Percentiles rank a stretch among this genome's conserved stretches.
phyloP scores from a whole-genome alignment of 2,329 filamentous ascomycete genomes.

The Exophiala sideris region DNA sequence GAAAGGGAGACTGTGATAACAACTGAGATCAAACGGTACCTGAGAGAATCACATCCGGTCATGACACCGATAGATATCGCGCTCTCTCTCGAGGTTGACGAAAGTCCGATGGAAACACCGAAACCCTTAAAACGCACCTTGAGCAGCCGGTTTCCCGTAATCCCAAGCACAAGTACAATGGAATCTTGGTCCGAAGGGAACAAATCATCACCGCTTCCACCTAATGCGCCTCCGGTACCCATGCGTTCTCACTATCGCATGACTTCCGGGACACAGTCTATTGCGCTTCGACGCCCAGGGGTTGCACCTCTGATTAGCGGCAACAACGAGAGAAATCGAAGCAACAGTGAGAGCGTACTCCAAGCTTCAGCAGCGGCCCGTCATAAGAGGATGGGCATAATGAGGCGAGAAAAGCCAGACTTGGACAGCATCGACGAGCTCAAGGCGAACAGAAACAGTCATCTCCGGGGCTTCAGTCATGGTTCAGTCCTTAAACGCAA shows the following conservation, averaged over 20 bases:
- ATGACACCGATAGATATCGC: slow-evolving; percentile 41
- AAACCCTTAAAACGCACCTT: slow-evolving; percentile 60
- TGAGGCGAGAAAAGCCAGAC: slow-evolving; percentile 56
- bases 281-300: slow-evolving; percentile 63
- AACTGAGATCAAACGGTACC: slow-evolving; percentile 57
- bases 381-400: slow-evolving; percentile 59
- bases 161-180: slow-evolving; percentile 62
- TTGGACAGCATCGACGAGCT: slow-evolving; percentile 53
- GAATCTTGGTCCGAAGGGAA: slow-evolving; percentile 18
- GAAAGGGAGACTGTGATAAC: slow-evolving; percentile 60
- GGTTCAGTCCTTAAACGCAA: slow-evolving; percentile 49
- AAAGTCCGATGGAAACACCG: slow-evolving; percentile 73
- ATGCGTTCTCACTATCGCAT: slow-evolving; percentile 74
- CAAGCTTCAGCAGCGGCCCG: slow-evolving; percentile 46
- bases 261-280: slow-evolving; percentile 36
- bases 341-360: slow-evolving; percentile 60
- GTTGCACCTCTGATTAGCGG: slow-evolving; percentile 61
- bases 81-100: slow-evolving; percentile 54
- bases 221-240: slow-evolving; percentile 71
- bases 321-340: slow-evolving; percentile 59
- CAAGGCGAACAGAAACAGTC: slow-evolving; percentile 50
- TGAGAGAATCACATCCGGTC: slow-evolving; percentile 47
- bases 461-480: slow-evolving; percentile 57
- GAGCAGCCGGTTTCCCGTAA: slow-evolving; percentile 59
- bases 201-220: slow-evolving; percentile 23